Percentiles rank a stretch among this genome's conserved stretches.
phyloP scores from a whole-genome alignment of 495 filamentous ascomycete genomes.

The Xanthoparmelia taractica region DNA sequence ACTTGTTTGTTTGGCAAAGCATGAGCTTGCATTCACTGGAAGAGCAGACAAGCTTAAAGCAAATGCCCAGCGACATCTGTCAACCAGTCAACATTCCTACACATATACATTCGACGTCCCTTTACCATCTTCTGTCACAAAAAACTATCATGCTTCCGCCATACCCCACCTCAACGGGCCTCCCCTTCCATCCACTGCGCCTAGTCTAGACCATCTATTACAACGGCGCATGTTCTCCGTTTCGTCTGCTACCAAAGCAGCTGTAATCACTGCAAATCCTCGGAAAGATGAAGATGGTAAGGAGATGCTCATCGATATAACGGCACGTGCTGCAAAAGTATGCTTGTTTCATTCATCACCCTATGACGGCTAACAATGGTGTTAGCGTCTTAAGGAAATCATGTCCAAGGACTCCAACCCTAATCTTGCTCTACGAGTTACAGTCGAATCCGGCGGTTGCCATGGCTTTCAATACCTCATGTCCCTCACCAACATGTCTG shows the following conservation, averaged over 20 bases:
- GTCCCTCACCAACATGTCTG: conserved; percentile 58
- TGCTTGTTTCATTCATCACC: conserved; percentile 25
- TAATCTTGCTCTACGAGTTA: conserved; percentile 74
- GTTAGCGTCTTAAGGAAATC: conserved; percentile 59
- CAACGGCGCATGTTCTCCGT: conserved; percentile 18
- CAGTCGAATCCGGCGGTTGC: conserved; percentile 86
- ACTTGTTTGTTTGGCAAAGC: neutral
- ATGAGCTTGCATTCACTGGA: neutral
- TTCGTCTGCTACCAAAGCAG: conserved; percentile 23
- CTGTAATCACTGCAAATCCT: conserved; percentile 51
- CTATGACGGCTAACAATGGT: conserved; percentile 22
- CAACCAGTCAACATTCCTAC: neutral
- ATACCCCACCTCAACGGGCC: neutral
- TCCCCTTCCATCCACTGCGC: neutral
- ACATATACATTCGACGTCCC: neutral
- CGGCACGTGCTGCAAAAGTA: conserved; percentile 72
- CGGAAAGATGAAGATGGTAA: conserved; percentile 71
- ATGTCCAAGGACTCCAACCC: conserved; percentile 67
- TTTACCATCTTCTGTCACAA: neutral
- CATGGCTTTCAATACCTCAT: conserved; percentile 98
- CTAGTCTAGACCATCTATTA: conserved; percentile 2
- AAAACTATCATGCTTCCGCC: neutral
- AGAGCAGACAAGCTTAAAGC: neutral
- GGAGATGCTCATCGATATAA: conserved; percentile 70
- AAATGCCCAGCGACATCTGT: neutral